Percentiles rank a stretch among this genome's conserved stretches.
These are phyloP conservation scores for Fagopyrum tataricum DNA, from an alignment of 148 eudicot genomes.

Conservation along the genomic window DNA sequence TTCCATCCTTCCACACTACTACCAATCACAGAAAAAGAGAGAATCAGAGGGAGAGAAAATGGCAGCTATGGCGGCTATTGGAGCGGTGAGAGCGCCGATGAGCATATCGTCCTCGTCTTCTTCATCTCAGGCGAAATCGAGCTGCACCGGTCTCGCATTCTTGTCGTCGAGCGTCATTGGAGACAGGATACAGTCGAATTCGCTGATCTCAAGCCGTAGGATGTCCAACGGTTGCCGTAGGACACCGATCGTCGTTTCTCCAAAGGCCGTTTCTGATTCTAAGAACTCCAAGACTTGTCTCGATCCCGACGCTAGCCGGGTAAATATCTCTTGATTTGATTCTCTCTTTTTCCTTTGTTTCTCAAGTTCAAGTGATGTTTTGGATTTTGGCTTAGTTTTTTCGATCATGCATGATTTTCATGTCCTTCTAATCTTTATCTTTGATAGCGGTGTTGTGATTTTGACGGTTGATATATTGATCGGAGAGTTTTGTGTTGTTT, in stretches of 20 bases:
- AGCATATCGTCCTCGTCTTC: background rate
- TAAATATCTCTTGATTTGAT: conserved; percentile 17
- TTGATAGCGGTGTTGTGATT: background rate
- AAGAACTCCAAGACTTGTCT: conserved; percentile 95
- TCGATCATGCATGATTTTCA: background rate
- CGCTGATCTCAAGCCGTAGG: conserved; percentile 3
- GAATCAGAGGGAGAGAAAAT: background rate
- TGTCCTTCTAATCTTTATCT: background rate
- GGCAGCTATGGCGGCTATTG: conserved; percentile 43
- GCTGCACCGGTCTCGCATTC: conserved; percentile 26
- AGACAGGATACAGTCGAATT: conserved; percentile 26
- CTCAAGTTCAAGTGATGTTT: background rate
- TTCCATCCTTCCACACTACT: background rate
- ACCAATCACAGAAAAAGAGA: background rate
- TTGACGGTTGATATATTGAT: background rate
- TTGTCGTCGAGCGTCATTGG: conserved; percentile 48
- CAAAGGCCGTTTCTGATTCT: conserved; percentile 89
- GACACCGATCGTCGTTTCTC: conserved; percentile 41
- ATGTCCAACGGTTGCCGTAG: conserved; percentile 15
- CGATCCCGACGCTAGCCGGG: conserved; percentile 94
- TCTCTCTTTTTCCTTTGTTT: background rate
- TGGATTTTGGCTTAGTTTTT: too few species aligned
- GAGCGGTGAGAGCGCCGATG: conserved; percentile 23
- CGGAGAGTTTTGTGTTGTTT: background rate
- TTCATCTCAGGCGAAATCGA: conserved; percentile 16